Base-by-base conservation (phyloP, 2,329 filamentous ascomycete genomes). In the Aspergillus uvarum region DNA sequence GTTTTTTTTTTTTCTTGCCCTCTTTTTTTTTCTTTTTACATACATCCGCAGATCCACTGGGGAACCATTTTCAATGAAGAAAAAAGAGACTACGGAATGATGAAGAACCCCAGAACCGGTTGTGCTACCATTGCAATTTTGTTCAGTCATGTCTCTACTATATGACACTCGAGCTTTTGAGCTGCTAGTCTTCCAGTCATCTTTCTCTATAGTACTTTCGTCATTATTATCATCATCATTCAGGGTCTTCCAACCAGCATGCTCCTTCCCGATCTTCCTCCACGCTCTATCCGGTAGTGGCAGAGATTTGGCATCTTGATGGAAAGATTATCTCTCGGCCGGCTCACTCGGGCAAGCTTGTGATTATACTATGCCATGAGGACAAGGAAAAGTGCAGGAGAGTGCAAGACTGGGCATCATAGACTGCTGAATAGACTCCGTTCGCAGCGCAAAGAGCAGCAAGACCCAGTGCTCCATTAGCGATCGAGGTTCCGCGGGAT, bases 11-110 rank as follows among this genome's bases (percentile, higher is more conserved):
- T 42, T 16, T 10, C 26, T 26, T 26, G 26, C 11, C 38, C 16
- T 56, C 21, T 44, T 60, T 24, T 62, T 59, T 67, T 63, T 62
- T 54, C 51, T 59, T 59, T 61, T 62, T 61, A 56, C 47, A 29
- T 67, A 61, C 66, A 64, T 70, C 69, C 69, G 68, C 69, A 66
- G 69, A 72, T 72, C 70, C 70, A 72, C 51, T 59, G 49, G 51
- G 52, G 48, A 59, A 57, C 51, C 52, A 53, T 63, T 59, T 58
- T 55, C 47, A 26, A 51, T 35, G 47, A 48, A 44, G 24, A 38
- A 51, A 35, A 42, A 35, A 59, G 57, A 49, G 47, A 49, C 32
- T 51, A 50, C 53, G 38, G 19, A 32, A 19, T 24, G 38, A 42
- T 42, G 24, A 47, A 38, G 51, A 55, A n/a, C 14, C 31, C 50